Evolutionary conservation across 305 asterid genomes (phyloP), one percentile per base, ranked within the genome.

Genomic region (Fraxinus velutina): DNA sequence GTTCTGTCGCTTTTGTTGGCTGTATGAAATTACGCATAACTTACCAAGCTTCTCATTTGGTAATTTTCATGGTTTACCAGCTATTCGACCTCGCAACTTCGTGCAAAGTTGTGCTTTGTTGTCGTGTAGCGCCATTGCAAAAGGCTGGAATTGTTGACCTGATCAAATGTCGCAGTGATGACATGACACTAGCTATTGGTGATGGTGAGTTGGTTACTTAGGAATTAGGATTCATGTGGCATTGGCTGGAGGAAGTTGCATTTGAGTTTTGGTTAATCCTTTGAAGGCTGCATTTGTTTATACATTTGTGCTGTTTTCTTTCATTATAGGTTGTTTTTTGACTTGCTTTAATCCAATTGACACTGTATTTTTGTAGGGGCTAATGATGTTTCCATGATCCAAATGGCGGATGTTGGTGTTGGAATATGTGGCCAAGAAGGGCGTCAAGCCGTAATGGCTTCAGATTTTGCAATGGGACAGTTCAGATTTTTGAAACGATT

Each of bases 381-480:
- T 10, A 96, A 96, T 84, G 99, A 96, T 80, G 98, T 96, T 84
- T 96, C 98, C 80, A 94, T 96, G 99, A 96, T 96, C 84, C 99
- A 96, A 94, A 96, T 94, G 98, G 98, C 99, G 75, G 99, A 95
- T 89, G 98, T 96, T 90, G 99, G 99, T 85, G 96, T 96, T 85
- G 98, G 99, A 80, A 91, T 96, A 84, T 92, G 97, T 88, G 97
- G 97, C 81, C 97, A 89, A 88, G 99, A 94, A 90, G 99, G 99
- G 86, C 94, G 97, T 79, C 99, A 96, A 91, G 99, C 99, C 44
- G 98, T 95, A 82, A 93, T 95, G 99, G 99, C 98, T 30, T 91
- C 99, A 47, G 97, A 95, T 87, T 95, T 93, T 89, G 95, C 99
- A 22, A 93, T 95, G 97, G 99, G 99, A 68, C 98, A 95, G 84